Evolutionary conservation across 345 rosid species (phyloP).

Genomic region (Barbarea vulgaris): DNA sequence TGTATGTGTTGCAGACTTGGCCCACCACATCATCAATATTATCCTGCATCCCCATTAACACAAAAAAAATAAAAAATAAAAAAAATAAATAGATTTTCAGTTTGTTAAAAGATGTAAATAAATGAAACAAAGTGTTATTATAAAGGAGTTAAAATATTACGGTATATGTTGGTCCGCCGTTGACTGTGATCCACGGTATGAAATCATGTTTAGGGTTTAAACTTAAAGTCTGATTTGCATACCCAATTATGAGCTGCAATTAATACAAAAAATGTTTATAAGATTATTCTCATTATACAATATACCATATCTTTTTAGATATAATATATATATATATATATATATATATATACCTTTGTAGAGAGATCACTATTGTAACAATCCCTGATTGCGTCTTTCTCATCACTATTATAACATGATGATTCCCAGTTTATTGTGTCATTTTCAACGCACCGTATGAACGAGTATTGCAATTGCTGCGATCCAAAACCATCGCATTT

Average conservation of each 20-base stretch:
- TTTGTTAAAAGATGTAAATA: not conserved
- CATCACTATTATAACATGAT: not conserved
- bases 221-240: slow-evolving; percentile 21
- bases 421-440: not conserved
- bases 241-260: slow-evolving; percentile 24
- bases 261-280: not conserved
- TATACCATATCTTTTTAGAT: not conserved
- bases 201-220: not conserved
- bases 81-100: not conserved
- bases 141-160: not conserved
- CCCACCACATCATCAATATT: not conserved
- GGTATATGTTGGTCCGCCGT: slow-evolving; percentile 5
- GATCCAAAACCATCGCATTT: not conserved
- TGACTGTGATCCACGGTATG: slow-evolving; percentile 32
- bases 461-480: slow-evolving; percentile 51
- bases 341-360: not conserved
- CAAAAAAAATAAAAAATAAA: not conserved
- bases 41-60: too few relatives aligned
- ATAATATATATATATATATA: too few relatives aligned
- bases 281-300: not conserved
- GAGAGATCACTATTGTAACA: slow-evolving; percentile 19
- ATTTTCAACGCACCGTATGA: slow-evolving; percentile 41
- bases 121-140: not conserved
- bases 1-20: slow-evolving; percentile 3
- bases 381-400: not conserved